Evolutionary conservation across 208 protist genomes (phyloP), one percentile per base, ranked within the genome.

Genomic region (Crithidia sp.): DNA sequence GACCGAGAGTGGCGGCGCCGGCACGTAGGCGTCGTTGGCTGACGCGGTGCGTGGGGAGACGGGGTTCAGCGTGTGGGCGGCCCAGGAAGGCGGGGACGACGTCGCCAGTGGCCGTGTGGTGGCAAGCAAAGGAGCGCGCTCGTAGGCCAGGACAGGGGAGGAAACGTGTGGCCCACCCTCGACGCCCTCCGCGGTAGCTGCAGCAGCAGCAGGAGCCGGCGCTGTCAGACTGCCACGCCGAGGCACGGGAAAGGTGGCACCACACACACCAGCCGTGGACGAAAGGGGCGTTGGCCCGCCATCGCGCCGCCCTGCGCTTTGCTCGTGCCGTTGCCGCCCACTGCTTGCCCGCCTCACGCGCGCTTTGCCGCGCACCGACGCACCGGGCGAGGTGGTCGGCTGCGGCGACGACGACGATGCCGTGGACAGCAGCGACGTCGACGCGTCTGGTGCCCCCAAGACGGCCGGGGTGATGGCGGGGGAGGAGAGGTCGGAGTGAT

Each of bases 101-200:
- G 58, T 5, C 6, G 58, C 28, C 13, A 7, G 2, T 45, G 60
- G 62, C 0, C 10, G 17, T 0, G 63, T 50, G 0, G 37, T 57
- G 8, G n/a, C 28, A 50, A 49, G 49, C 9, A 50, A 17, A 7
- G 41, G 65, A 43, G 47, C 52, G 36, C 43, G 41, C 2, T 70
- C 71, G 73, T 78, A 72, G 43, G 14, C 5, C 43, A 72, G 59
- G 52, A 78, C 66, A 3, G 73, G 73, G 3, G 66, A 71, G 13
- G 59, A 56, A 13, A 43, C 40, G 40, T 44, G 43, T 28, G 41
- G 43, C 39, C 57, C 58, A 9, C 53, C 66, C 28, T 54, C 40
- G 39, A n/a, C 44, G 12, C 43, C 40, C 10, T 45, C 37, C 39
- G 3, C 39, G 37, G 28, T 28, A 28, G 28, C 28, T 28, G 28